Evolutionary conservation across 2,329 filamentous ascomycete species (phyloP).

Genomic region (Aspergillus melleus): DNA sequence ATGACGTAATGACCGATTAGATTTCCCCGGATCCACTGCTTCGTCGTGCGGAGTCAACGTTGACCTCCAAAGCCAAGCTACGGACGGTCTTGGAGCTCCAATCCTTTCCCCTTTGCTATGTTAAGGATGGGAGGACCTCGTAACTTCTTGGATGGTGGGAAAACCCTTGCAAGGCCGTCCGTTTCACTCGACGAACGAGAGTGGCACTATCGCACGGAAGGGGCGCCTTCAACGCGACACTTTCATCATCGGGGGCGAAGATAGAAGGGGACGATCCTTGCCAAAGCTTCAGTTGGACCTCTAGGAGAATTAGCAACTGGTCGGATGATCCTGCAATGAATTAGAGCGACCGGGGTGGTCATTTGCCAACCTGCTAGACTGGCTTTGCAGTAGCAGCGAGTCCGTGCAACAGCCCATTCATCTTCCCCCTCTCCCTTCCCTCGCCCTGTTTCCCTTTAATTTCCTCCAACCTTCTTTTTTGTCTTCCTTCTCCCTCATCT

Average conservation of each 20-base stretch:
- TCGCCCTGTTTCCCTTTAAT: not conserved
- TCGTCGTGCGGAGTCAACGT: not conserved
- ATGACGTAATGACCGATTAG: conserved; percentile 13
- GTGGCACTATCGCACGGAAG: not conserved
- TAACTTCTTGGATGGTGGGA: not conserved
- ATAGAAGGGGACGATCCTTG: not conserved
- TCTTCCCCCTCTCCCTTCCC: not conserved
- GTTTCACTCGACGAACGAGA: not conserved
- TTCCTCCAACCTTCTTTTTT: not conserved
- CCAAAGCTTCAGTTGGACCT: not conserved
- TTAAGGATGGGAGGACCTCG: not conserved
- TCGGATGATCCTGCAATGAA: conserved; percentile 15
- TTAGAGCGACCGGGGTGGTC: conserved; percentile 9
- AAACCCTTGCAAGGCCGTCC: not conserved
- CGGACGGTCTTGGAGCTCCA: not conserved
- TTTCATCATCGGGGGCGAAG: not conserved
- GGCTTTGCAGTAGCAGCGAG: conserved; percentile 6
- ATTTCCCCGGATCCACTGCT: conserved; percentile 15
- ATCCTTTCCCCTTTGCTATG: not conserved
- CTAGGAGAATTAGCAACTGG: conserved; percentile 10
- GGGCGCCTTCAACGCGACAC: not conserved
- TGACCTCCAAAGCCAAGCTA: too few relatives aligned
- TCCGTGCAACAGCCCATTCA: conserved; percentile 10
- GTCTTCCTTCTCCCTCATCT: not conserved
- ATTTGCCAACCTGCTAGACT: conserved; percentile 8